Conservation (phyloP, 2,329 filamentous ascomycete species). For the Claviceps pazoutovae region DNA sequence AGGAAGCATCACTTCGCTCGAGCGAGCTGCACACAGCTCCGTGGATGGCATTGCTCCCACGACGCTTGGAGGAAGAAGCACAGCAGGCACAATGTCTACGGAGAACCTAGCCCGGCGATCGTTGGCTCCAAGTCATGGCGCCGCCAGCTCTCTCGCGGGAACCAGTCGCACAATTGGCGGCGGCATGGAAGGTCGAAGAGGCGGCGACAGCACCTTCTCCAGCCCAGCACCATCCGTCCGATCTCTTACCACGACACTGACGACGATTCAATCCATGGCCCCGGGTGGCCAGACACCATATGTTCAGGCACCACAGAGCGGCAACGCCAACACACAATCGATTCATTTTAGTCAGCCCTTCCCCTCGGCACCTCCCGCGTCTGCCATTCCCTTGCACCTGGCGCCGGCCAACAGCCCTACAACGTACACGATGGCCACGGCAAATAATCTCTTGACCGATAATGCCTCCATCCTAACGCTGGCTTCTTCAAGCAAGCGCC, state of each 20-base stretch:
- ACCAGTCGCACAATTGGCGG: conserved; percentile 58
- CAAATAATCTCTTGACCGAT: conserved; percentile 70
- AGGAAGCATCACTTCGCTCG: conserved; percentile 39
- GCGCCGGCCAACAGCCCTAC: conserved; percentile 45
- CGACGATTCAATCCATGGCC: conserved; percentile 66
- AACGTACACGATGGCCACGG: conserved; percentile 65
- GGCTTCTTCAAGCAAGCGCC: conserved; percentile 67
- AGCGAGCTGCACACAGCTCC: conserved; percentile 46
- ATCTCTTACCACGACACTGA: conserved; percentile 70
- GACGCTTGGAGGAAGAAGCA: conserved; percentile 55
- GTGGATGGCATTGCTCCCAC: conserved; percentile 42
- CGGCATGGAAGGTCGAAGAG: conserved; percentile 53
- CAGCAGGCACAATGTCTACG: conserved; percentile 70
- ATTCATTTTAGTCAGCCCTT: conserved; percentile 55
- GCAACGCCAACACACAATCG: conserved; percentile 27
- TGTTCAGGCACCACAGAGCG: conserved; percentile 16
- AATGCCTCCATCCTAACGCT: conserved; percentile 78
- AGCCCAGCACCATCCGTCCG: conserved; percentile 69
- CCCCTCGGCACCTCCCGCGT: conserved; percentile 49
- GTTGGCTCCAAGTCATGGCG: conserved; percentile 56
- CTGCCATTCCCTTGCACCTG: conserved; percentile 59
- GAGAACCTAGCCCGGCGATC: conserved; percentile 65
- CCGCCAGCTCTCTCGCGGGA: conserved; percentile 50
- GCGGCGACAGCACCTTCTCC: conserved; percentile 64
- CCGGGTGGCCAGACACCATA: conserved; percentile 33